phyloP scores from a whole-genome alignment of 768 basidiomycete genomes.

The Omphalotus guepiniiformis region DNA sequence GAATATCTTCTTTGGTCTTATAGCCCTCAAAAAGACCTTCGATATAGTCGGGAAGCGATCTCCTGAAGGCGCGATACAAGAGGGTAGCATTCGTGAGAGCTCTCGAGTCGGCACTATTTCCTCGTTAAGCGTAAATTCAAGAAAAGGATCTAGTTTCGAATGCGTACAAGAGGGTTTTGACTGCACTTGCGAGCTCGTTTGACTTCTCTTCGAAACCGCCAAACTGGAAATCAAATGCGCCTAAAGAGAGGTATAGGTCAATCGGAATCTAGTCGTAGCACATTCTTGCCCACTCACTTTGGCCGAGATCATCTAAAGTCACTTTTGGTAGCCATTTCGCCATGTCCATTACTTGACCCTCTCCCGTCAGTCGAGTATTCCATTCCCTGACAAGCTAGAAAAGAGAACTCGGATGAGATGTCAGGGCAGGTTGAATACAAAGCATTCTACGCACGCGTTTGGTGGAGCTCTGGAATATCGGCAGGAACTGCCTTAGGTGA shows the following conservation, averaged over 20 bases:
- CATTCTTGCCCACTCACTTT: conserved; percentile 24
- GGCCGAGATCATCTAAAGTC: conserved; percentile 32
- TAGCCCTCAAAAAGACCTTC: not conserved
- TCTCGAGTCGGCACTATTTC: not conserved
- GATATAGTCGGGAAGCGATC: not conserved
- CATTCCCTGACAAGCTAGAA: conserved; percentile 19
- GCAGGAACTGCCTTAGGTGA: conserved; percentile 20
- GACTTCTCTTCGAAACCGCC: conserved; percentile 6
- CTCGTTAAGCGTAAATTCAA: not conserved
- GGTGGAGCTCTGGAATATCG: conserved; percentile 22
- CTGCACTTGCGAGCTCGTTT: not conserved
- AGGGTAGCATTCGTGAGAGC: not conserved
- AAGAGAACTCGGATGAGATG: conserved; percentile 18
- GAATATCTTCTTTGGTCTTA: conserved; percentile 2
- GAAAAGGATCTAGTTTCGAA: not conserved
- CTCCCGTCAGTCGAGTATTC: not conserved
- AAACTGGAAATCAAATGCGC: conserved; percentile 28
- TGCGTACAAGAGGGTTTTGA: conserved; percentile 1
- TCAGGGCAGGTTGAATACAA: not conserved
- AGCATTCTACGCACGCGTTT: conserved; percentile 18
- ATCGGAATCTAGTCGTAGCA: not conserved
- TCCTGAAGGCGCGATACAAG: not conserved
- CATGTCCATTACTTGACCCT: conserved; percentile 14
- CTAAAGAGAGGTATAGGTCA: conserved; percentile 20
- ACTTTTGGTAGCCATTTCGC: conserved; percentile 24